Base-by-base conservation (phyloP, 345 rosid species). In the Rhizophora mangle region DNA sequence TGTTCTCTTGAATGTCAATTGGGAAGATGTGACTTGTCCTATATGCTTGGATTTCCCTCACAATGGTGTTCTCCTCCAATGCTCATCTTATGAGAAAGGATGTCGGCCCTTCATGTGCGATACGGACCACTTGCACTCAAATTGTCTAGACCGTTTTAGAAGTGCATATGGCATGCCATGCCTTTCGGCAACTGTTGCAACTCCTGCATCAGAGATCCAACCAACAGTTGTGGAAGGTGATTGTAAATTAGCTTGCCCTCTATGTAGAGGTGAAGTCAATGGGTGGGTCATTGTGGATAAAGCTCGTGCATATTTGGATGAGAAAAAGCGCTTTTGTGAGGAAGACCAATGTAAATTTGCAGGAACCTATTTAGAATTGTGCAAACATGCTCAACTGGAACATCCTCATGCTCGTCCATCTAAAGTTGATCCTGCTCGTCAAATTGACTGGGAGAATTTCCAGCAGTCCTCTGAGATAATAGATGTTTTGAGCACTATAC, bases 401-500 rank as follows among this genome's bases (percentile, higher is more conserved):
- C 97, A 95, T 53, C 99, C 97, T 8, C 92, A 90, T 82, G 87
- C 97, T 32, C 83, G 89, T 69, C 97, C 97, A 49, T 88, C 99
- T 0, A 85, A 86, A 75, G 83, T 95, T 15, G 97, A 92, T 79
- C 97, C 99, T 39, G 92, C 94, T 5, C 80, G 94, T 68, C 87
- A 85, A 77, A 96, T 92, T 61, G 99, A 92, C 68, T 95, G 99
- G 96, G 97, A 92, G 52, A 95, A 88, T 80, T 92, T 95, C 79
- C 97, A 95, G 88, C 99, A 92, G 73, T 92, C 97, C 1, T 89
- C 97, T 34, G 99, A 95, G 77, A 95, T 92, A 24, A 84, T 92
- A 26, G 97, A 95, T 72, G 97, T 95, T 67, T 77, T 92, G 87
- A 92, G 96, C 86, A 92, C 97, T 13, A 95, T 95, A 75, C 96